Conservation (phyloP, 345 rosid species). For the Salix suchowensis region DNA sequence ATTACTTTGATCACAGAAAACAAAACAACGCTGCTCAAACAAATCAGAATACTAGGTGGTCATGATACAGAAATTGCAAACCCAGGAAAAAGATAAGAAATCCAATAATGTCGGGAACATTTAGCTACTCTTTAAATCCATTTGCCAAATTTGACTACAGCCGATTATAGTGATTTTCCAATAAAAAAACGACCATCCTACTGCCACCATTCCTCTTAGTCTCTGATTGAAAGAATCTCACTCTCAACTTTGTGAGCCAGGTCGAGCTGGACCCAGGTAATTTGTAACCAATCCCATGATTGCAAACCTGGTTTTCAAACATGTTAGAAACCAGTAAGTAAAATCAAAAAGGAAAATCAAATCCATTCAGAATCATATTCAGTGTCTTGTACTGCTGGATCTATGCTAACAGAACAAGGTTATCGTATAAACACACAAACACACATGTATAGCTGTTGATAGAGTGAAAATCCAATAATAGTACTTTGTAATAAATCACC, state of each 20-base stretch:
- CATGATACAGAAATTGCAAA: not conserved
- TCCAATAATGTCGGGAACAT: not conserved
- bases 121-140: not conserved
- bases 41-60: not conserved
- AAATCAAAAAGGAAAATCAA: not conserved
- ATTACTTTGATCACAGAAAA: not conserved
- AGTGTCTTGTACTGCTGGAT: not conserved
- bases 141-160: not conserved
- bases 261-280: conserved; percentile 80
- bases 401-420: not conserved
- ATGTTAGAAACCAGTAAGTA: not conserved
- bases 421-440: too few species aligned
- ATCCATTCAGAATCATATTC: not conserved
- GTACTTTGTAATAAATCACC: not conserved
- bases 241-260: conserved; percentile 45
- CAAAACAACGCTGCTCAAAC: not conserved
- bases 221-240: not conserved
- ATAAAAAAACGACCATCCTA: not conserved
- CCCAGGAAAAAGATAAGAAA: not conserved
- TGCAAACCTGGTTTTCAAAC: conserved; percentile 65
- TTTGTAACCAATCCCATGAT: conserved; percentile 95
- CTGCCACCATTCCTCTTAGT: not conserved
- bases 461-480: not conserved
- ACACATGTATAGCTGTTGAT: not conserved
- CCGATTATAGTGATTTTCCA: not conserved